These are phyloP conservation scores for Phenoliferia sp. DNA, from an alignment of 1,284 basidiomycete species.

Conservation along the genomic window DNA sequence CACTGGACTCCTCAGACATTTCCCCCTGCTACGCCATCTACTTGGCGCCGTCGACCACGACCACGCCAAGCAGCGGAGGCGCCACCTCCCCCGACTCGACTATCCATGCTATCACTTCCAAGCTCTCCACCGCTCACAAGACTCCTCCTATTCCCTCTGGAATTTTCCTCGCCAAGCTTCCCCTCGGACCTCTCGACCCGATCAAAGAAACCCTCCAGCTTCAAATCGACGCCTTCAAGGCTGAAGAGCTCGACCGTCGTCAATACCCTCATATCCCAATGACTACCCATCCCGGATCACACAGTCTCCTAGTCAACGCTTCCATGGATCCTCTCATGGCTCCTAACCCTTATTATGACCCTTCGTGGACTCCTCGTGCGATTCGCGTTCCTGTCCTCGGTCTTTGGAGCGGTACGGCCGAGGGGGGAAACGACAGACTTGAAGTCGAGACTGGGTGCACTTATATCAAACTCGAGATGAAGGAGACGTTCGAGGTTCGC, in stretches of 20 bases:
- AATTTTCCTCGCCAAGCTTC: too few relatives aligned
- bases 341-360: neutral
- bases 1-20: too few relatives aligned
- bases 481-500: neutral
- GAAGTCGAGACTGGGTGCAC: neutral
- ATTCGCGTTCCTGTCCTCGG: neutral
- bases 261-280: neutral
- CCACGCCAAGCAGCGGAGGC: too few relatives aligned
- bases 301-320: neutral
- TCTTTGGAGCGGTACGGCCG: neutral
- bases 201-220: too few relatives aligned
- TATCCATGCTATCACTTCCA: too few relatives aligned
- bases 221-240: neutral
- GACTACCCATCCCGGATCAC: neutral
- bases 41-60: too few relatives aligned
- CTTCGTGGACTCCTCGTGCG: neutral
- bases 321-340: neutral
- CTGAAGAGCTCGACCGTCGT: neutral
- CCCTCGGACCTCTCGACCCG: too few relatives aligned
- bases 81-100: too few relatives aligned
- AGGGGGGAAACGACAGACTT: neutral
- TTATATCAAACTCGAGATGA: neutral
- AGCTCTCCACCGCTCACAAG: too few relatives aligned
- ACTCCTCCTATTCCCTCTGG: too few relatives aligned
- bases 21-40: too few relatives aligned